Evolutionary conservation across 306 rosid genomes (phyloP).

Genomic region (Vigna trinervia): DNA sequence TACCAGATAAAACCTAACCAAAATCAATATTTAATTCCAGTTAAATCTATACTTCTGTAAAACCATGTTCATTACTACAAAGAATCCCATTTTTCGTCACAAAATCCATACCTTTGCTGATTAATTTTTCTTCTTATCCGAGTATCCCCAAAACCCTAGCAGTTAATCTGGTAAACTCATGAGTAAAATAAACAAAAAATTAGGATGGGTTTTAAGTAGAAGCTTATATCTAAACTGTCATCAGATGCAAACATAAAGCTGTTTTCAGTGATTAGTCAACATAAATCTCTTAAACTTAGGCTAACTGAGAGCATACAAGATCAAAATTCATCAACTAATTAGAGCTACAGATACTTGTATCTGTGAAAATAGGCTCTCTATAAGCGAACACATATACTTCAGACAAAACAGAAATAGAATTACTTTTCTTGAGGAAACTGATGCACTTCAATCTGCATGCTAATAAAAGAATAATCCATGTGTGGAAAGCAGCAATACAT

Average conservation of each 20-base stretch:
- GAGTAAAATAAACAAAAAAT: not conserved
- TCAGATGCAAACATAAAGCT: not conserved
- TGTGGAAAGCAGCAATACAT: not conserved
- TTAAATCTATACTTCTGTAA: not conserved
- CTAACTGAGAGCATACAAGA: conserved; percentile 8
- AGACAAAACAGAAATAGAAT: not conserved
- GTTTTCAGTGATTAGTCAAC: not conserved
- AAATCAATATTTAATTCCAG: not conserved
- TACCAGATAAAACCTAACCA: not conserved
- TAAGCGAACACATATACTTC: not conserved
- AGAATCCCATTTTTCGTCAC: not conserved
- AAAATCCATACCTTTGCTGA: conserved; percentile 6
- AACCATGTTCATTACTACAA: not conserved
- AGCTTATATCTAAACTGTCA: not conserved
- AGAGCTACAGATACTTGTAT: not conserved
- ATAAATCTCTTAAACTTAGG: not conserved
- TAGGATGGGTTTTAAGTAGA: not conserved
- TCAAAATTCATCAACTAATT: conserved; percentile 24
- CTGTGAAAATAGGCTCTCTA: conserved; percentile 21
- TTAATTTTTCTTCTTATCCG: conserved; percentile 5
- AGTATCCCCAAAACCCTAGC: conserved; percentile 37
- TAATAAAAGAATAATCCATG: not conserved
- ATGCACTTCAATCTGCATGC: conserved; percentile 27
- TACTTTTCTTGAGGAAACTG: conserved; percentile 3
- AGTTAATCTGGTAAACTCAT: not conserved